These are phyloP conservation scores for Rhododendron williamsianum DNA, from an alignment of 148 eudicot species.

Conservation along the genomic window DNA sequence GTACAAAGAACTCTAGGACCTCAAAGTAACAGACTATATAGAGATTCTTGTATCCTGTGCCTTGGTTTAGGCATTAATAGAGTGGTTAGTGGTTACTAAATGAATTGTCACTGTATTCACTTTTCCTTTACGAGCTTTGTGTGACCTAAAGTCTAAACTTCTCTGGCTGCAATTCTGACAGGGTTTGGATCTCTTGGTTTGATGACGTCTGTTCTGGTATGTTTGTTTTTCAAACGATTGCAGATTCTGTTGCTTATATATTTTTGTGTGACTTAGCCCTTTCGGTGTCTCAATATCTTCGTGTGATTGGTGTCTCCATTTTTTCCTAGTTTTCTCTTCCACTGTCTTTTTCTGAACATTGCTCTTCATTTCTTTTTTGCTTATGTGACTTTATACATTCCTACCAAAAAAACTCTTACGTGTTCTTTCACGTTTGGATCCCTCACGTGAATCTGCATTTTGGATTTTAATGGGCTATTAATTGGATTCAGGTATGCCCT, in stretches of 20 bases:
- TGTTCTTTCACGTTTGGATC: neutral
- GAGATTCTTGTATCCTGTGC: neutral
- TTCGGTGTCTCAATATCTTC: neutral
- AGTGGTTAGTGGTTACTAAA: neutral
- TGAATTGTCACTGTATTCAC: constrained; percentile 9
- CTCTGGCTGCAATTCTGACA: constrained; percentile 17
- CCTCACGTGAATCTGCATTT: neutral
- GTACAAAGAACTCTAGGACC: neutral
- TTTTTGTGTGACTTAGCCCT: neutral
- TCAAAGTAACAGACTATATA: neutral
- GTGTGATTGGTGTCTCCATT: neutral
- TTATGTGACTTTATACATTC: neutral
- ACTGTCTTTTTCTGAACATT: neutral
- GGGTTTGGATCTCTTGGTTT: constrained; percentile 79
- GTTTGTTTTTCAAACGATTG: constrained; percentile 1
- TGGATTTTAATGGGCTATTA: neutral
- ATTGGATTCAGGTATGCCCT: constrained; percentile 26
- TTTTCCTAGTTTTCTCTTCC: neutral
- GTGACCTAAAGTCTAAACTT: neutral
- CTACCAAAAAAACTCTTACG: neutral
- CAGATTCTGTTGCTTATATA: neutral
- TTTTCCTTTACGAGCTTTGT: neutral
- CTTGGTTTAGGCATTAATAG: neutral
- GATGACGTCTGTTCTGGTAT: constrained; percentile 84
- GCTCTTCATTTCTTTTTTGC: neutral